Evolutionary conservation across 1,284 basidiomycete genomes (phyloP).

Genomic region (Pisolithus thermaeus): DNA sequence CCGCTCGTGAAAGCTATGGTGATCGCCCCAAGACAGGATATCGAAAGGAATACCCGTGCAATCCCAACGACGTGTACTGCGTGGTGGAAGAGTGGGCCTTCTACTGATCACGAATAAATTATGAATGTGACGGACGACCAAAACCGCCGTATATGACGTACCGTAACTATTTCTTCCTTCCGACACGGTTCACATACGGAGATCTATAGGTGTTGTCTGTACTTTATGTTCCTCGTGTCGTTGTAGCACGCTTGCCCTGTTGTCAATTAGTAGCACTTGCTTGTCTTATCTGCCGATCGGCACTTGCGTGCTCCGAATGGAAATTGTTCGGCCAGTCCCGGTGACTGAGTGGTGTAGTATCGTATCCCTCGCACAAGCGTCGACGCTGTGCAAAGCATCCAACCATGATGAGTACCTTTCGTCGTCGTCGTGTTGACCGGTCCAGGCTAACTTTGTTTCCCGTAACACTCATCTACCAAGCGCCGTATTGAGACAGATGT

Average conservation of each 20-base stretch:
- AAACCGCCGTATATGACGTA: background rate
- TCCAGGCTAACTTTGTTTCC: conserved; percentile 15
- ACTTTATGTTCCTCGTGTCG: too few species aligned
- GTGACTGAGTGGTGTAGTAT: too few species aligned
- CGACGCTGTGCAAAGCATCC: background rate
- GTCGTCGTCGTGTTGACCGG: background rate
- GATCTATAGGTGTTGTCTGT: too few species aligned
- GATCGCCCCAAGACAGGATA: conserved; percentile 30
- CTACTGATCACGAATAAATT: conserved; percentile 33
- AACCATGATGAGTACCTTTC: conserved; percentile 35
- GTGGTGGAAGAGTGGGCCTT: conserved; percentile 69
- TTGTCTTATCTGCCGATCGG: too few species aligned
- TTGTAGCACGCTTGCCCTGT: too few species aligned
- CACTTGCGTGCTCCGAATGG: too few species aligned
- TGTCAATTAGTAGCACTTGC: too few species aligned
- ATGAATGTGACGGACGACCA: background rate
- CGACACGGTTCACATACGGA: too few species aligned
- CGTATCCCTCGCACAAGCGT: too few species aligned
- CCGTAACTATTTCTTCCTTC: too few species aligned
- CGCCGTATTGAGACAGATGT: conserved; percentile 98
- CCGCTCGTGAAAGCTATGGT: conserved; percentile 27
- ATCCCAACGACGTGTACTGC: conserved; percentile 55
- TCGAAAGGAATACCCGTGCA: conserved; percentile 46
- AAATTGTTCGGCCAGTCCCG: too few species aligned
- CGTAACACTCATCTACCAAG: conserved; percentile 48